Evolutionary conservation across 2,329 filamentous ascomycete species (phyloP), one percentile per base, ranked within the genome.

Genomic region (Biscogniauxia marginata): DNA sequence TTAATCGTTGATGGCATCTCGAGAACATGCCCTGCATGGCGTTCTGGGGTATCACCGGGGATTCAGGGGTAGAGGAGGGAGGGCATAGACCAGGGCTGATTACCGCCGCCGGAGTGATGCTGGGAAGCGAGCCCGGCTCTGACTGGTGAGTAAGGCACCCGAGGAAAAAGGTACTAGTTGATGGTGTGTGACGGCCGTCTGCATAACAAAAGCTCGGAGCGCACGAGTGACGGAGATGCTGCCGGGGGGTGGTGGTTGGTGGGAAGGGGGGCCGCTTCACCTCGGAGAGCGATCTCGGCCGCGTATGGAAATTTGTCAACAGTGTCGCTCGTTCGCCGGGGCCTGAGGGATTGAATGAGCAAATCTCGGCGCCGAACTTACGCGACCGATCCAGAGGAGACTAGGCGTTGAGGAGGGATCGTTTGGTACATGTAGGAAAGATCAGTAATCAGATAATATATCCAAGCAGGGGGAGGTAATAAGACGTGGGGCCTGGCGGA

Each of bases 1-100:
- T 63, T 62, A 49, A 63, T 58, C 13, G 59, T 63, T 21, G 68
- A 65, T 52, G 69, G 67, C 70, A 71, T 71, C 44, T 55, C 47
- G 58, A 55, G 30, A 9, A n/a, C 13, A 39, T n/a, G 30, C 13
- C 30, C 30, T 39, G 30, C 30, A 39, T 39, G 13, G 30, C 30
- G 30, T 39, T 39, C 13, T 39, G 30, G 30, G 30, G 2, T 39
- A 6, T 39, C 30, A 39, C 30, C 30, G 11, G 30, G 30, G 30
- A 8, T 34, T 39, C 30, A 39, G 30, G 30, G 30, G 30, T 16
- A 39, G n/a, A 39, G 30, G 11, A 25, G 24, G 13, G 13, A 6
- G 30, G 13, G 30, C 30, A 39, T 39, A 16, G 30, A 16, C 30
- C 13, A 39, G 25, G 25, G 25, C 25, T 11, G 13, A 3, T 39